Evolutionary conservation across 805 yeast species (phyloP).

Genomic region (Wickerhamomyces queroliae): DNA sequence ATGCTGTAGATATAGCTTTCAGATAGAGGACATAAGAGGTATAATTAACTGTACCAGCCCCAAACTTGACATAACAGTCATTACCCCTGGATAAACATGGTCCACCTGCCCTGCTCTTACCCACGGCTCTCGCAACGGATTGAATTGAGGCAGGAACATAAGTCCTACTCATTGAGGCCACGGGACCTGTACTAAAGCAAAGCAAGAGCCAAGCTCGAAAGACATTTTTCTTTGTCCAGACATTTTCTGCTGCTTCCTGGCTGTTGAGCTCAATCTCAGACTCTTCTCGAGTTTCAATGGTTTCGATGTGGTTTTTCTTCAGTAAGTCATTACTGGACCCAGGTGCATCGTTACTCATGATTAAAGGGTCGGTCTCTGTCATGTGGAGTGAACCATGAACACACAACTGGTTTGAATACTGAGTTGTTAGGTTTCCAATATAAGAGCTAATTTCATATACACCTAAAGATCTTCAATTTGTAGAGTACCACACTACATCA

Average conservation of each 20-base stretch:
- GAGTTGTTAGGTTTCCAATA: too few relatives aligned
- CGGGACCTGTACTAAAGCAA: conserved; percentile 37
- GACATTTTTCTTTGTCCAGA: conserved; percentile 1
- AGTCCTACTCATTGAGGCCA: conserved; percentile 33
- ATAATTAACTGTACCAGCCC: conserved; percentile 27
- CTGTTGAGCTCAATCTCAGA: neutral
- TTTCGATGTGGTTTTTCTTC: too few relatives aligned
- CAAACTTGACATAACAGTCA: conserved; percentile 33
- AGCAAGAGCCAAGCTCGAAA: conserved; percentile 31
- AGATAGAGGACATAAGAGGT: conserved; percentile 33
- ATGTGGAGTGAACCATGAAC: too few relatives aligned
- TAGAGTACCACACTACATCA: too few relatives aligned
- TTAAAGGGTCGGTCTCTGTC: too few relatives aligned
- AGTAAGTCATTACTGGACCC: too few relatives aligned
- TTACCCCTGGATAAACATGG: conserved; percentile 26
- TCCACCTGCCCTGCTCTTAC: conserved; percentile 21
- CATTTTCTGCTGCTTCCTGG: neutral
- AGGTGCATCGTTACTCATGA: too few relatives aligned
- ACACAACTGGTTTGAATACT: too few relatives aligned
- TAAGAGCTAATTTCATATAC: too few relatives aligned
- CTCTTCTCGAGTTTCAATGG: neutral
- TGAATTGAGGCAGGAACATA: conserved; percentile 37
- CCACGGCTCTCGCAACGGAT: conserved; percentile 28
- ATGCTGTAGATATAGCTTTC: conserved; percentile 30
- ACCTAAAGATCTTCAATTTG: too few relatives aligned